Base-by-base conservation (phyloP, 805 yeast genomes). In the Komagataella pseudopastoris region DNA sequence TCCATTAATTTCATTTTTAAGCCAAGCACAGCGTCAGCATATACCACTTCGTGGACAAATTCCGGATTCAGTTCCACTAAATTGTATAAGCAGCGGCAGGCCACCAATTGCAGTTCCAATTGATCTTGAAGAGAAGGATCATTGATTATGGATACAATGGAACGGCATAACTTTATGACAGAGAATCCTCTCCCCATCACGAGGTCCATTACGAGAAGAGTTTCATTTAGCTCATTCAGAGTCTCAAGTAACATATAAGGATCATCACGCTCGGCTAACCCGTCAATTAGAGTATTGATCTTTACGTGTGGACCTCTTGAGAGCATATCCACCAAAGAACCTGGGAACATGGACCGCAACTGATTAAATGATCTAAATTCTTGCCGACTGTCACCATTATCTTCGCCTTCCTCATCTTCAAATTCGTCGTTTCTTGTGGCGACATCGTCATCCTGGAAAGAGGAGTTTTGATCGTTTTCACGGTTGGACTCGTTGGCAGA, bases 81-180 rank as follows among this genome's bases (percentile, higher is more conserved):
- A 62, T 88, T 90, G 63, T 85, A 85, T 16, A 90, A 68, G 60
- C 96, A 86, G 49, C 96, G 76, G 59, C 95, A 86, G 0, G 95
- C 83, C 45, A 85, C 83, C 47, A 91, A 66, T 59, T 85, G 91
- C n/a, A 90, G 61, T 60, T 91, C 96, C 49, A 87, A 67, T 55
- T 85, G 84, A 18, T 79, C 85, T 24, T 72, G 75, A 49, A 80
- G 72, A 5, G 58, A 46, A 0, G 87, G 83, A 54, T 79, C 81
- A 14, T 71, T 70, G 61, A 91, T 66, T 6, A 88, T 72, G 2
- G 65, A 63, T 0, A 85, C 77, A 47, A 90, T 64, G 14, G 75
- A 74, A 30, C 68, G 70, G 0, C 85, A 69, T 22, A 88, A 61
- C 50, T 69, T 72, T 49, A 71, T 75, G 0, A 83, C 71, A 0